phyloP scores from a whole-genome alignment of 306 rosid genomes.

The Begonia fuchsioides region DNA sequence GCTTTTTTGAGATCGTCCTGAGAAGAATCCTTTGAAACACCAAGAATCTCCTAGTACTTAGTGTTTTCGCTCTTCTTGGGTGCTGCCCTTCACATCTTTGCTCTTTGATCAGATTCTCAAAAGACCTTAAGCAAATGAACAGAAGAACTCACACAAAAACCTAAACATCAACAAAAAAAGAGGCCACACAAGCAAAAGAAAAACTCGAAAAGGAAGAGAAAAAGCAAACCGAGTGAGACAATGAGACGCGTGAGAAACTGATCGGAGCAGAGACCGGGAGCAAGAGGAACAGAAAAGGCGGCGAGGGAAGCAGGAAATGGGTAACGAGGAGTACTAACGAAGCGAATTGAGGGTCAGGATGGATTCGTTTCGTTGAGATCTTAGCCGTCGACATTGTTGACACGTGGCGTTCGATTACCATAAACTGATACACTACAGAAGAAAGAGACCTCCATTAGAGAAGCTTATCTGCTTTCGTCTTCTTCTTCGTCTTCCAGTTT shows the following conservation, averaged over 20 bases:
- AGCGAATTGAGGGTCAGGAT: constrained; percentile 16
- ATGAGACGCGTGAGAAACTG: neutral
- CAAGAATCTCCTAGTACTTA: constrained; percentile 29
- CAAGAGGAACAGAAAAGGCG: constrained; percentile 6
- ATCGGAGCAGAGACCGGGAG: neutral
- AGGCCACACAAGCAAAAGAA: neutral
- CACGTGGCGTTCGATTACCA: too few relatives aligned
- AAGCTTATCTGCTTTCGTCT: neutral
- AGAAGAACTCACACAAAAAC: neutral
- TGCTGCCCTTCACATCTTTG: constrained; percentile 27
- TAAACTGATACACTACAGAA: too few relatives aligned
- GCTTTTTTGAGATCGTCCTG: constrained; percentile 41
- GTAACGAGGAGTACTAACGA: neutral
- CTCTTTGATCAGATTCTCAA: neutral
- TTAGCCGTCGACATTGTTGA: too few relatives aligned
- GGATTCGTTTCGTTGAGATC: neutral
- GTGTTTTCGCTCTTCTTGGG: constrained; percentile 36
- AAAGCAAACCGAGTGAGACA: constrained; percentile 11
- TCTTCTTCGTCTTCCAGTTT: neutral
- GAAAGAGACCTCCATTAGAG: too few relatives aligned
- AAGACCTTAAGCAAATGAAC: constrained; percentile 1
- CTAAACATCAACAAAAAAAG: neutral
- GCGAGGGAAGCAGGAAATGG: constrained; percentile 8
- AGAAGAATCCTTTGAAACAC: constrained; percentile 25
- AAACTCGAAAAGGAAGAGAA: neutral